Evolutionary conservation across 2,329 filamentous ascomycete genomes (phyloP).

Genomic region (Coniochaeta sp.): DNA sequence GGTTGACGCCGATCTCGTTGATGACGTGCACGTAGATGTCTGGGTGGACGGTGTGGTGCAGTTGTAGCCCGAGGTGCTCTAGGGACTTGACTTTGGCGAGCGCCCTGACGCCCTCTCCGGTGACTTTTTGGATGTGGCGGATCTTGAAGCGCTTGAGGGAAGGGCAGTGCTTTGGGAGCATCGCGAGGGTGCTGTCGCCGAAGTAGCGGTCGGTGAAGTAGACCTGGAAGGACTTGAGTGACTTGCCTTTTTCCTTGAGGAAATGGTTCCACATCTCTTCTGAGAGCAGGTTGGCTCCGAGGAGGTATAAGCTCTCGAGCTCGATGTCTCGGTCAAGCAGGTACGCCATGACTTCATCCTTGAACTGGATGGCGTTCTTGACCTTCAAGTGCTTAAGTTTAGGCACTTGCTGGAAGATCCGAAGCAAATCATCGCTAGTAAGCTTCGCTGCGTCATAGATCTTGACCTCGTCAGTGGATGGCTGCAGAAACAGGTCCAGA

Average conservation of each 20-base stretch:
- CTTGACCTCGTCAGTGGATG: slow-evolving; percentile 39
- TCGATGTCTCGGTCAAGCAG: slow-evolving; percentile 63
- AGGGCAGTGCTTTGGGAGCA: slow-evolving; percentile 58
- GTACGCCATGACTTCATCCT: slow-evolving; percentile 76
- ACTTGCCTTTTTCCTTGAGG: slow-evolving; percentile 56
- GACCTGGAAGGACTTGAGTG: slow-evolving; percentile 64
- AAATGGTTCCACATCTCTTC: slow-evolving; percentile 68
- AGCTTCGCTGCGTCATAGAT: slow-evolving; percentile 59
- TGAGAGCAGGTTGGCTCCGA: slow-evolving; percentile 77
- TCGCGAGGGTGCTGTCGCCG: slow-evolving; percentile 58
- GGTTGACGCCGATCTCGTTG: slow-evolving; percentile 49
- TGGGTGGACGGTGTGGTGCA: slow-evolving; percentile 49
- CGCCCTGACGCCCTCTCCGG: slow-evolving; percentile 54
- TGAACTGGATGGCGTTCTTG: slow-evolving; percentile 85
- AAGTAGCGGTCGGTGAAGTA: slow-evolving; percentile 82
- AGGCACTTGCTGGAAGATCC: slow-evolving; percentile 71
- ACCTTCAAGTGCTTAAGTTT: slow-evolving; percentile 65
- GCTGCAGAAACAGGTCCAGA: slow-evolving; percentile 49
- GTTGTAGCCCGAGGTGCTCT: slow-evolving; percentile 67
- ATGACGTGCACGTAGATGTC: slow-evolving; percentile 56
- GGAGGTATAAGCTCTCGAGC: slow-evolving; percentile 69
- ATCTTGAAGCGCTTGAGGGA: slow-evolving; percentile 71
- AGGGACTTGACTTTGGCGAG: slow-evolving; percentile 58
- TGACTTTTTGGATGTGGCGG: slow-evolving; percentile 69
- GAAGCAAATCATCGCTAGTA: slow-evolving; percentile 66